A percentile compares a stretch with the other conserved stretches of the same genome.
These are phyloP conservation scores for Fusarium pseudonygamai DNA, from an alignment of 2,329 filamentous ascomycete genomes.

Conservation along the genomic window DNA sequence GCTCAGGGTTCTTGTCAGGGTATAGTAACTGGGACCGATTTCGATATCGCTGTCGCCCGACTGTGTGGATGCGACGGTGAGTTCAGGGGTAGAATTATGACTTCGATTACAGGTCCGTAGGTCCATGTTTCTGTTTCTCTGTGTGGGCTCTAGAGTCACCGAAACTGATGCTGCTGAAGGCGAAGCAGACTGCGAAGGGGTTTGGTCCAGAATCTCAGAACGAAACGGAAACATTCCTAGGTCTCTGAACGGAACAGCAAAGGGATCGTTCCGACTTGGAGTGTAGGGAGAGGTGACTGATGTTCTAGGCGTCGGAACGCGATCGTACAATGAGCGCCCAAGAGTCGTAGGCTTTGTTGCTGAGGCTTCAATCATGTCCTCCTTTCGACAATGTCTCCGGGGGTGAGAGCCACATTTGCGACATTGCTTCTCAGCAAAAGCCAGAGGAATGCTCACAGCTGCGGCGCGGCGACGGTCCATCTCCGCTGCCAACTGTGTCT, in stretches of 20 bases:
- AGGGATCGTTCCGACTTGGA: not conserved
- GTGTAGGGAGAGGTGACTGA: not conserved
- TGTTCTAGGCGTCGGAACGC: not conserved
- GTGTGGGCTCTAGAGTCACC: not conserved
- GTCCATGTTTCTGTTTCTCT: not conserved
- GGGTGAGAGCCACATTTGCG: constrained; percentile 28
- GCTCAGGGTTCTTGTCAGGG: not conserved
- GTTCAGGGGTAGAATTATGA: constrained; percentile 2
- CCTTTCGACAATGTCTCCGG: constrained; percentile 14
- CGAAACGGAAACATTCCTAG: not conserved
- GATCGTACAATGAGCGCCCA: not conserved
- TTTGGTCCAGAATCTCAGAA: not conserved
- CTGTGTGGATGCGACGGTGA: constrained; percentile 12
- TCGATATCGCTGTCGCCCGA: constrained; percentile 5
- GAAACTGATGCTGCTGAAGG: not conserved
- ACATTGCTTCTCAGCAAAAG: constrained; percentile 21
- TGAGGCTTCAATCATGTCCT: not conserved
- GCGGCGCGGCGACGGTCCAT: not conserved
- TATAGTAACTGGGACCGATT: not conserved
- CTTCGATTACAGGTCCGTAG: not conserved
- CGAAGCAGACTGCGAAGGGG: not conserved
- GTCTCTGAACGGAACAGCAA: not conserved
- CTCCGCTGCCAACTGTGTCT: constrained; percentile 3
- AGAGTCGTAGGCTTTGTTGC: not conserved
- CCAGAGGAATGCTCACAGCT: constrained; percentile 11